Evolutionary conservation across 2,329 filamentous ascomycete species (phyloP), one percentile per base, ranked within the genome.

Genomic region (Ophiocordyceps sinensis): DNA sequence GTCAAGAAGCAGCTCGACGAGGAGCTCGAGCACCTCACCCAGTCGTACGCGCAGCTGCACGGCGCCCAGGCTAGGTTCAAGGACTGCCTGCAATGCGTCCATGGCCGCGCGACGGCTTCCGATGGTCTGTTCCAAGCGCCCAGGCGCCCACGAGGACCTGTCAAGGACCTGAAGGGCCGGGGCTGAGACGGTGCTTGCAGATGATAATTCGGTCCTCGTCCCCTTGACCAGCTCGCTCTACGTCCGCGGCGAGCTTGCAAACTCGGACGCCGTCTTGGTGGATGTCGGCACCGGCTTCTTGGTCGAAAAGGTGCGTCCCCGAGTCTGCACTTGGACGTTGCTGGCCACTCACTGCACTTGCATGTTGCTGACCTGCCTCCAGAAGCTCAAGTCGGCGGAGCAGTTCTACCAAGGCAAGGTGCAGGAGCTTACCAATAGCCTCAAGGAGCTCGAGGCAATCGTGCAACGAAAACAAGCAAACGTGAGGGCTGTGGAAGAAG

Each of bases 1-100:
- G 81, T 98, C 51, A 95, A 98, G 71, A 87, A 91, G 62, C 89
- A 95, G 61, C 81, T 98, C 50, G 89, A 94, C 61, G 82, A 91
- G 55, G 91, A 98, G 65, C 81, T 98, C 49, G 86, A 94, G 59
- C 89, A 96, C 67, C 77, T 98, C 50, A 93, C 86, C 2, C 75
- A 70, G 43, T 96, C 91, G 10, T 94, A 94, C 66, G 73, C 82
- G 39, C 91, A 94, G 59, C 77, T 98, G 2, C 85, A 88, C 48
- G 80, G 81, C 40, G 91, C 91, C 3, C 91, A 96, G 60, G 73
- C 77, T 41, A 94, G 93, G 60, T 98, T 98, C 67, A 75, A 77
- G 42, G 89, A 96, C 56, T 98, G 91, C 54, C 73, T 94, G 30
- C 73, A 75, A 39, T 86, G 83, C 40, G 84, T 98, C 19, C 65